Evolutionary conservation across 2,329 filamentous ascomycete genomes (phyloP).

Genomic region (Stachybotrys elegans): DNA sequence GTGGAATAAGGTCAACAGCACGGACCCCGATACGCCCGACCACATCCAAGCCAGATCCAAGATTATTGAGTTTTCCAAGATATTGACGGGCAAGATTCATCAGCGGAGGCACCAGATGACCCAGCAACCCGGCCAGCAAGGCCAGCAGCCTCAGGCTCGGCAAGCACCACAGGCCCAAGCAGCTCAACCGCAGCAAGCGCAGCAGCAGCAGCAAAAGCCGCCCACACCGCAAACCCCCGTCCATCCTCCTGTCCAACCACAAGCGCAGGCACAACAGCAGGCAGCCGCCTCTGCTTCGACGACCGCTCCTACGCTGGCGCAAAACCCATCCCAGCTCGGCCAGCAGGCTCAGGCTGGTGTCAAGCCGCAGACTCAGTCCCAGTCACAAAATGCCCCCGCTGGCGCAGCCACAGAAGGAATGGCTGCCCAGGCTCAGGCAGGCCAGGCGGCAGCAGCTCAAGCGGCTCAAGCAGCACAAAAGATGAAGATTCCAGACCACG

Average conservation of each 20-base stretch:
- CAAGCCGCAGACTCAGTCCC: slow-evolving; percentile 16
- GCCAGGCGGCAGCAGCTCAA: slow-evolving; percentile 16
- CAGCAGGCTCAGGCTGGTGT: not conserved
- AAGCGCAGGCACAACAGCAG: slow-evolving; percentile 2
- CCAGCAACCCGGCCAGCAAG: slow-evolving; percentile 21
- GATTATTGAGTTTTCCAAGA: slow-evolving; percentile 55
- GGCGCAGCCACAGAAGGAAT: slow-evolving; percentile 6
- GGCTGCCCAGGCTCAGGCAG: slow-evolving; percentile 7
- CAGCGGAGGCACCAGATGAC: slow-evolving; percentile 29
- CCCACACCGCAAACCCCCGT: not conserved
- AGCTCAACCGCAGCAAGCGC: slow-evolving; percentile 16
- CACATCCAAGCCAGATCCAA: slow-evolving; percentile 50
- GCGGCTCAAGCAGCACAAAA: slow-evolving; percentile 14
- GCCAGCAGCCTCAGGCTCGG: slow-evolving; percentile 19
- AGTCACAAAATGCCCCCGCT: slow-evolving; percentile 7
- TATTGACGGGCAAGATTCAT: slow-evolving; percentile 49
- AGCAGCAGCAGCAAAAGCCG: slow-evolving; percentile 13
- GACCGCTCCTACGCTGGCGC: slow-evolving; percentile 13
- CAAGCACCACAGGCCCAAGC: slow-evolving; percentile 15
- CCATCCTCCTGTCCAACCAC: slow-evolving; percentile 1
- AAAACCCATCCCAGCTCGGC: slow-evolving; percentile 13
- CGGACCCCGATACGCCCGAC: slow-evolving; percentile 39
- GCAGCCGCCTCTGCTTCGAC: not conserved
- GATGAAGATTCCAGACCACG: slow-evolving; percentile 34
- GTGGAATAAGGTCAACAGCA: slow-evolving; percentile 48